A percentile compares a stretch with the other conserved stretches of the same genome.
Conservation (phyloP, 495 filamentous ascomycete species). For the Podospora australis region DNA sequence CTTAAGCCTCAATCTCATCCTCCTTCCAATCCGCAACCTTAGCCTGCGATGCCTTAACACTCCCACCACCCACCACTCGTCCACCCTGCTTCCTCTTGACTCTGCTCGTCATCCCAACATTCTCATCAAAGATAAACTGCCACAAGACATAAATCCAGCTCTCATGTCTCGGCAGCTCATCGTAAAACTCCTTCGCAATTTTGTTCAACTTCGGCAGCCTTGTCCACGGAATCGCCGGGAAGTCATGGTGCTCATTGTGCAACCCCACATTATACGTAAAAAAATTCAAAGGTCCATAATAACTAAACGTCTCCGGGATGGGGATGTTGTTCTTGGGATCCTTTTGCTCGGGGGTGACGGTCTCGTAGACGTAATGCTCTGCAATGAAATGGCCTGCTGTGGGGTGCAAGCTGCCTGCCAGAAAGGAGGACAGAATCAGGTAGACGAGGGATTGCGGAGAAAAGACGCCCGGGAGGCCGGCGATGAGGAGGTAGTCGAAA, state of each 20-base stretch:
- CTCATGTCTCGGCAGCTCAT: constrained; percentile 72
- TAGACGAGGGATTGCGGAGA: constrained; percentile 64
- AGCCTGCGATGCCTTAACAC: constrained; percentile 16
- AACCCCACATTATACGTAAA: constrained; percentile 95
- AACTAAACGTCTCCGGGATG: constrained; percentile 92
- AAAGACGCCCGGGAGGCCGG: constrained; percentile 31
- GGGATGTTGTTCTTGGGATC: constrained; percentile 54
- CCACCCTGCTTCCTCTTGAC: constrained; percentile 86
- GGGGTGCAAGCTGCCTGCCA: constrained; percentile 89
- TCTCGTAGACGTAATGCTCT: constrained; percentile 96
- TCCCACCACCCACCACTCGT: constrained; percentile 49
- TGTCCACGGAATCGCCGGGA: constrained; percentile 95
- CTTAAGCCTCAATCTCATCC: constrained; percentile 50
- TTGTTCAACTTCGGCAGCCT: constrained; percentile 63
- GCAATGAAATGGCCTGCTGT: constrained; percentile 98
- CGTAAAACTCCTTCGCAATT: constrained; percentile 91
- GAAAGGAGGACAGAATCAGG: constrained; percentile 78
- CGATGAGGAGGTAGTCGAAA: constrained; percentile 70
- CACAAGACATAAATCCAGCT: constrained; percentile 93
- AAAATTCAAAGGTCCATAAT: constrained; percentile 89
- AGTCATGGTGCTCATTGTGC: constrained; percentile 99
- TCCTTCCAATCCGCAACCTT: constrained; percentile 39
- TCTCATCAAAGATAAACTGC: constrained; percentile 86
- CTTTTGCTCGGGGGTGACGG: constrained; percentile 50
- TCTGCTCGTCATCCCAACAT: constrained; percentile 81